Conservation (phyloP, 108 stramenopile genomes). For the Seminavis robusta region DNA sequence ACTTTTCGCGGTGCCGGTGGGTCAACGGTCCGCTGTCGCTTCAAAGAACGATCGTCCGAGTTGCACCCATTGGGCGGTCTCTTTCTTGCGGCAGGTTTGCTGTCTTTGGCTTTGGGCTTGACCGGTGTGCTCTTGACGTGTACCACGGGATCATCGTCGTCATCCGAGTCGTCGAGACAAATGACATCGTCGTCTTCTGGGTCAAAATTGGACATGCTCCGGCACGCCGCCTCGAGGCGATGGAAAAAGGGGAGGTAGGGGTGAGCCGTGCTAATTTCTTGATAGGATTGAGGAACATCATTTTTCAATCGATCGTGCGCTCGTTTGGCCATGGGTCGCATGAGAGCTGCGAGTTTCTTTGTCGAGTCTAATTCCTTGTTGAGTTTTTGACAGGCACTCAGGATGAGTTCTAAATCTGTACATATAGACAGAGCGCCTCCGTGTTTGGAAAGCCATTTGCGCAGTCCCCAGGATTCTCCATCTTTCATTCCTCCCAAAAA, state of each 20-base stretch:
- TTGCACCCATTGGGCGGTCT: neutral
- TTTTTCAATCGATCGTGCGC: slow-evolving; percentile 58
- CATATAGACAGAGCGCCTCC: slow-evolving; percentile 79
- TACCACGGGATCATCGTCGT: slow-evolving; percentile 38
- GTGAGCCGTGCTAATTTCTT: slow-evolving; percentile 80
- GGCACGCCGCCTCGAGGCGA: slow-evolving; percentile 71
- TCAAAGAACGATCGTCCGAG: too few relatives aligned
- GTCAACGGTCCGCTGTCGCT: too few relatives aligned
- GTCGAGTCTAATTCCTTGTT: slow-evolving; percentile 47
- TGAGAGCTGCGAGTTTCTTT: slow-evolving; percentile 47
- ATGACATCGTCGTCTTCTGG: slow-evolving; percentile 86
- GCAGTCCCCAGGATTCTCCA: slow-evolving; percentile 84
- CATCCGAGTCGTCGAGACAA: slow-evolving; percentile 70
- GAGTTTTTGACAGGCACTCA: slow-evolving; percentile 51
- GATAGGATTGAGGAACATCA: slow-evolving; percentile 84
- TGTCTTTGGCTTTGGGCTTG: slow-evolving; percentile 4
- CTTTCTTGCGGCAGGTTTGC: slow-evolving; percentile 3
- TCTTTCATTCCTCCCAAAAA: slow-evolving; percentile 89
- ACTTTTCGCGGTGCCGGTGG: too few relatives aligned
- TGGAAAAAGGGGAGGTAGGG: slow-evolving; percentile 90
- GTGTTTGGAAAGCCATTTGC: slow-evolving; percentile 82
- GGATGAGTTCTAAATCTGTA: slow-evolving; percentile 76
- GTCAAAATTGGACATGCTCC: slow-evolving; percentile 77
- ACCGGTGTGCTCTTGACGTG: slow-evolving; percentile 39
- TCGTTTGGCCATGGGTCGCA: slow-evolving; percentile 64